Evolutionary conservation across 371 early-diverging fungal species (phyloP).

Genomic region (Mucor racemosus): DNA sequence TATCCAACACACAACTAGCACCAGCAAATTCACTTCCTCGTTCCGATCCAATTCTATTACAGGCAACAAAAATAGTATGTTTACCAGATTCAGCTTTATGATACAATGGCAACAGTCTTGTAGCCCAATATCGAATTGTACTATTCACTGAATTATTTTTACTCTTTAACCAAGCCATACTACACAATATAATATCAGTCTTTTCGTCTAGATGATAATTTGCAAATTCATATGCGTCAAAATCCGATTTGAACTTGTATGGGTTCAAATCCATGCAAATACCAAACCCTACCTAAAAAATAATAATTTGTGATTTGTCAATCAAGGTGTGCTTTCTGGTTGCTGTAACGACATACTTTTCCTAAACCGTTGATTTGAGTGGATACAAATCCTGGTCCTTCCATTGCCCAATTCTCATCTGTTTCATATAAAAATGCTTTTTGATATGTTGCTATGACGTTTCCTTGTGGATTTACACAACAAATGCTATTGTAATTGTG

Average conservation of each 20-base stretch:
- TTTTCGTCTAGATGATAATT: constrained; percentile 56
- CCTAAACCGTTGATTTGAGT: constrained; percentile 49
- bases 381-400: constrained; percentile 70
- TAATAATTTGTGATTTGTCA: background rate
- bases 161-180: constrained; percentile 76
- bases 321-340: background rate
- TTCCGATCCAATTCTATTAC: constrained; percentile 74
- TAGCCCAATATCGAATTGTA: constrained; percentile 67
- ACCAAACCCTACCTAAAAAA: constrained; percentile 68
- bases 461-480: constrained; percentile 58
- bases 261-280: constrained; percentile 90
- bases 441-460: constrained; percentile 63
- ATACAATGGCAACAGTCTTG: constrained; percentile 56
- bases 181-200: constrained; percentile 57
- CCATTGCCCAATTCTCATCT: constrained; percentile 79
- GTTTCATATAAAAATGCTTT: constrained; percentile 73
- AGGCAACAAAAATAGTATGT: constrained; percentile 50
- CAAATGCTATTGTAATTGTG: constrained; percentile 65
- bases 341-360: constrained; percentile 34
- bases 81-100: background rate
- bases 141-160: constrained; percentile 13
- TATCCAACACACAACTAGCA: constrained; percentile 53
- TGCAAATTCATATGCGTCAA: constrained; percentile 73
- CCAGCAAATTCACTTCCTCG: constrained; percentile 61
- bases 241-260: constrained; percentile 67